Percentiles rank a stretch among this genome's conserved stretches.
These are phyloP conservation scores for Aspergillus proliferans DNA, from an alignment of 2,329 filamentous ascomycete genomes.

Conservation along the genomic window DNA sequence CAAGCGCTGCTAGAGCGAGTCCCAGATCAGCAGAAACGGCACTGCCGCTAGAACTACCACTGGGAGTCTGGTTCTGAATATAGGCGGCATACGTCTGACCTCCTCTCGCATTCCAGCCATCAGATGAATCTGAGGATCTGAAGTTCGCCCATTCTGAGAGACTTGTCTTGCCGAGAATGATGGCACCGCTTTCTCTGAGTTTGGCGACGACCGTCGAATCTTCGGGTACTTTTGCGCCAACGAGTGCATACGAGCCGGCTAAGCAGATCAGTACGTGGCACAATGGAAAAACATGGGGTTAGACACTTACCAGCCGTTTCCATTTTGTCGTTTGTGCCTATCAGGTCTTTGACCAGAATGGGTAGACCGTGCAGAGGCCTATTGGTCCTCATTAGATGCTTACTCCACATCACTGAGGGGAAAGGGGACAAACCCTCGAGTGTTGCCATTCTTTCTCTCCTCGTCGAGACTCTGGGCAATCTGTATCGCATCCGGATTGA, in stretches of 20 bases:
- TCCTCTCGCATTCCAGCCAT: conserved; percentile 60
- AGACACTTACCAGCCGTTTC: conserved; percentile 46
- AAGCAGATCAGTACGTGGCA: neutral
- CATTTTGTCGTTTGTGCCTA: conserved; percentile 58
- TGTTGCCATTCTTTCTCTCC: conserved; percentile 42
- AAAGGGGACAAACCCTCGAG: conserved; percentile 34
- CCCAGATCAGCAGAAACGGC: conserved; percentile 56
- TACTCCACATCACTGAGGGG: neutral
- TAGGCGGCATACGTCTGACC: conserved; percentile 60
- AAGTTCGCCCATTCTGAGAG: conserved; percentile 61
- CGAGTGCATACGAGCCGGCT: conserved; percentile 58
- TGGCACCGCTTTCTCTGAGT: conserved; percentile 54
- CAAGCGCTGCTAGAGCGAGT: conserved; percentile 53
- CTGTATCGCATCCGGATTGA: conserved; percentile 50
- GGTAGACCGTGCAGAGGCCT: conserved; percentile 59
- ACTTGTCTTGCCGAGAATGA: conserved; percentile 62
- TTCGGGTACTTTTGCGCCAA: conserved; percentile 51
- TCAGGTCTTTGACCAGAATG: conserved; percentile 62
- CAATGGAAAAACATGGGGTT: neutral
- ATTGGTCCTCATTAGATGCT: neutral
- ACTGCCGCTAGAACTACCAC: conserved; percentile 57
- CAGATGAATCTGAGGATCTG: conserved; percentile 48
- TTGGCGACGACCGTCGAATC: conserved; percentile 57
- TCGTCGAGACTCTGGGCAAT: conserved; percentile 46
- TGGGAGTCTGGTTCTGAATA: conserved; percentile 55